Evolutionary conservation across 306 rosid genomes (phyloP).

Genomic region (Rosa rugosa): DNA sequence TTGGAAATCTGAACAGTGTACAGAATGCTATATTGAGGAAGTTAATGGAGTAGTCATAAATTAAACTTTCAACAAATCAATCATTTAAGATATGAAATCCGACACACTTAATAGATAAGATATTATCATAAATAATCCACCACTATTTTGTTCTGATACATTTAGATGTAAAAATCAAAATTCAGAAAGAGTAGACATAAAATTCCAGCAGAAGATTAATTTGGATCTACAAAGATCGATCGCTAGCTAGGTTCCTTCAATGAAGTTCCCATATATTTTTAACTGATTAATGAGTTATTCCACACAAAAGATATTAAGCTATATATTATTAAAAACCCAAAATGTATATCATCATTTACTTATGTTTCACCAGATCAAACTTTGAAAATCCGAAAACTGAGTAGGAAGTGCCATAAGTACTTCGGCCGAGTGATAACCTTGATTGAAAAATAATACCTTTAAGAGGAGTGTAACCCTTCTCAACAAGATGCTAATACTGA

Average conservation of each 20-base stretch:
- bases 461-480: constrained; percentile 42
- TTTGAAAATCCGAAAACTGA: background rate
- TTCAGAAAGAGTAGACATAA: background rate
- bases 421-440: background rate
- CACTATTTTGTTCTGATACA: no score
- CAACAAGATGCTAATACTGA: constrained; percentile 23
- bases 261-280: background rate
- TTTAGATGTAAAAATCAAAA: background rate
- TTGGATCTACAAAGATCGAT: background rate
- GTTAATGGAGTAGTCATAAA: background rate
- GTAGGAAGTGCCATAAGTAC: background rate
- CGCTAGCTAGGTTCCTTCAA: no score
- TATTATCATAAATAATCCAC: background rate
- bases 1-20: no score
- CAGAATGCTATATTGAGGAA: background rate
- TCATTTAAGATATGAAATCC: background rate
- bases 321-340: background rate
- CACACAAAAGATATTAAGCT: no score
- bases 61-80: background rate
- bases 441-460: constrained; percentile 41
- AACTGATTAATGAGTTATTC: background rate
- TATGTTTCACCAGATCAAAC: background rate
- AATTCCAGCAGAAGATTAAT: background rate
- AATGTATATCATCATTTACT: background rate
- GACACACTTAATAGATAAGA: background rate